Evolutionary conservation across 768 basidiomycete species (phyloP), one percentile per base, ranked within the genome.

Genomic region (Melanogaster broomeanus): DNA sequence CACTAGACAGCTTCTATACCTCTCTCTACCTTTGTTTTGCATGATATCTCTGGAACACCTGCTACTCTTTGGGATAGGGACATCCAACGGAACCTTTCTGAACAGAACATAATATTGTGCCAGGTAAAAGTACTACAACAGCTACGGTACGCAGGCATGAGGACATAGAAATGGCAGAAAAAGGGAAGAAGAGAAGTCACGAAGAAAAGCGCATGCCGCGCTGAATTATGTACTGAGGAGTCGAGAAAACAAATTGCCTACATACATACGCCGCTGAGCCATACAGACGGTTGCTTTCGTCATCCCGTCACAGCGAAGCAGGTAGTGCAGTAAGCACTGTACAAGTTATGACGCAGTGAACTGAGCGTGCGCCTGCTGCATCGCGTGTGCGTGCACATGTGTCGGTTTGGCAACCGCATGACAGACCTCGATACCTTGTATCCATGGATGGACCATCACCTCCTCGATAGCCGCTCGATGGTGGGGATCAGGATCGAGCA

Each of bases 401-500:
- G 74, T 77, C 53, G 90, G 84, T 53, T 79, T 75, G 52, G 73
- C 62, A 38, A 78, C 81, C 47, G 79, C 74, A 69, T 87, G 80
- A 68, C 93, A 97, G 13, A 95, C 83, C 73, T 94, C 88, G 57
- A 97, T 89, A 27, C 76, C 67, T 71, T 81, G 72, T 47, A 96
- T 73, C 94, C 94, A 98, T 52, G 83, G 59, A 59, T 94, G 83
- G 57, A 75, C 76, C 53, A 94, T 74, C 48, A 88, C 82, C 48
- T 93, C 89, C 59, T 98, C 94, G 59, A 96, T 89, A 42, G 81
- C 72, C 49, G 75, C 75, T 24, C 96, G 77, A 40, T 75, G 68
- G 68, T 87, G 87, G 21, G 95, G 93, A 62, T 97, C 87, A 3
- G 96, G 97, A 66, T 98, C 93, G 49, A 99, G 80, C 95, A 99